Base-by-base conservation (phyloP, 1,139 yeast species). In the Yamadazyma diddensiae region DNA sequence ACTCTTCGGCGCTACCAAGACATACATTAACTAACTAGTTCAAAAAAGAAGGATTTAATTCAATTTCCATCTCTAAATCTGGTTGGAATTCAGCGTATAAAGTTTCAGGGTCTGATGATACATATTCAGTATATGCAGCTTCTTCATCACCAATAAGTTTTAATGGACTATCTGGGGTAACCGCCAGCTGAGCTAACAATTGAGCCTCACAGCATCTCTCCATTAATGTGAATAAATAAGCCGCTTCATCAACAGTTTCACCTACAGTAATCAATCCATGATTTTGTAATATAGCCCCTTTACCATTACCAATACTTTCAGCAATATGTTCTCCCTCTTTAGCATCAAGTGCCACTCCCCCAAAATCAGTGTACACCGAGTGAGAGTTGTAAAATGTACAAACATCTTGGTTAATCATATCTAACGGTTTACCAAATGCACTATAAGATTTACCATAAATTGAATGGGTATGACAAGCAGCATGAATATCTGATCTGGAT, bases 201-300 rank as follows among this genome's bases (percentile, higher is more conserved):
- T 84, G 94, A n/a, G 76, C 75, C 48, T 82, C 74, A 53, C 94
- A 84, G 7, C 77, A 57, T 49, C 74, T 73, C 52, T 84, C 95
- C 74, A 79, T 62, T 39, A 82, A 62, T 0, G 80, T 71, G 55
- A 77, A 84, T 38, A 82, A 56, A 49, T 77, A 79, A 3, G 92
- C 92, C 3, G 94, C 94, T 59, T 84, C 94, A 50, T 83, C 94
- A 8, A 84, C 85, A 1, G 90, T 83, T 21, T 61, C 43, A 7
- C 94, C 95, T 3, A 81, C 85, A 1, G 94, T 84, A 43, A 85
- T 57, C 25, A 84, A 66, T 10, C 94, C 94, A 52, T 85, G 94
- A 59, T 83, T 85, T 51, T 77, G 83, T 46, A 85, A 66, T 43
- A 85, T 79, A 17, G 79, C 72, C 4, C 75, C 84, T 42, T 77